Percentiles rank a stretch among this genome's conserved stretches.
phyloP scores from a whole-genome alignment of 306 rosid genomes.

The Lathyrus aphaca region DNA sequence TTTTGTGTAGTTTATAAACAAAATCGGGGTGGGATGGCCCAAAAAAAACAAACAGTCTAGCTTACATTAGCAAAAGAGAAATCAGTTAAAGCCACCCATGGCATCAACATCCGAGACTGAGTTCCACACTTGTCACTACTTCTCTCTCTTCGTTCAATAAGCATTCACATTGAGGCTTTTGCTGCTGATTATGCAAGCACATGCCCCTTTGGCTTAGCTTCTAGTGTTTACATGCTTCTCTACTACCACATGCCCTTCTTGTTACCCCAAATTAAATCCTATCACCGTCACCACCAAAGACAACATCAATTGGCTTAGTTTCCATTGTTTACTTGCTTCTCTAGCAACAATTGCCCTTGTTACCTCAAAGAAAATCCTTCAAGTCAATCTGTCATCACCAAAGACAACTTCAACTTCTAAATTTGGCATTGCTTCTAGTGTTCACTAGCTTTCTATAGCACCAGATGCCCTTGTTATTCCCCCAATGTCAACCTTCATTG shows the following conservation, averaged over 20 bases:
- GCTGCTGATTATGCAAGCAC: background rate
- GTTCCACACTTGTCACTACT: conserved; percentile 17
- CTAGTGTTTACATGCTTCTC: conserved; percentile 2
- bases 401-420: conserved; percentile 12
- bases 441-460: background rate
- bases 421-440: background rate
- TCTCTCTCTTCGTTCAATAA: background rate
- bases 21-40: background rate
- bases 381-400: background rate
- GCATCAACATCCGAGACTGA: background rate
- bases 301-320: background rate
- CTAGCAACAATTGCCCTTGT: background rate
- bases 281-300: background rate
- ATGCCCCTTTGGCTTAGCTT: background rate
- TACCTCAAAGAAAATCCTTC: conserved; percentile 11
- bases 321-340: conserved; percentile 4
- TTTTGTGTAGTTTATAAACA: background rate
- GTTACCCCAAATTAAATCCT: conserved; percentile 11
- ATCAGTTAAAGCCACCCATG: background rate
- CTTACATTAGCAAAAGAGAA: conserved; percentile 17
- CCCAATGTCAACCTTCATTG: conserved; percentile 16
- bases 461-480: background rate
- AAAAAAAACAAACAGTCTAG: background rate
- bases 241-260: background rate
- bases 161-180: background rate